Evolutionary conservation across 1,284 basidiomycete genomes (phyloP), one percentile per base, ranked within the genome.

Genomic region (Tilletia indica): DNA sequence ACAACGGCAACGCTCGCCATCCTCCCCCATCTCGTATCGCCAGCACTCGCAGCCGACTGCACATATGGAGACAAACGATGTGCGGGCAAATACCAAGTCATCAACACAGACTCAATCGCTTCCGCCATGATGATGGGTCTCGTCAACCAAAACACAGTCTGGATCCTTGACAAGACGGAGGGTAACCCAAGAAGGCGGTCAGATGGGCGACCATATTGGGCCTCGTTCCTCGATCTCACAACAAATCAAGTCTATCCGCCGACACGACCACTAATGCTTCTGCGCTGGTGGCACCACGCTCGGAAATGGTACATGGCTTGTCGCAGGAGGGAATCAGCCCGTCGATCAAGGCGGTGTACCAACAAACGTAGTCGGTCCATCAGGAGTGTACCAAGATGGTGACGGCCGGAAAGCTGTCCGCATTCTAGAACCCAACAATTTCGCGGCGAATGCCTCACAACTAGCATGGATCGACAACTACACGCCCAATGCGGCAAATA

Each of bases 111-210:
- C 70, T 80, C 81, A 61, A 72, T 78, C 36, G 82, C 82, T 11
- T 83, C 82, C 38, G 82, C 82, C 69, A 84, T 84, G 82, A 84
- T 84, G 82, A 72, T 84, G 63, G 82, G 78, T 71, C 74, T 84
- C 38, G 75, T 81, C 54, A 78, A 83, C 72, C 76, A 84, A 64
- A 69, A 83, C 61, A 78, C 75, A 54, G 82, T 85, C 49, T 83
- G 84, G 70, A 85, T 86, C 58, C 76, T 85, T 48, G 85, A 86
- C 77, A 86, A 86, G 76, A 82, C 80, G 12, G 85, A 86, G 74
- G 81, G 83, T 75, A 86, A 85, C 76, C 73, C 71, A 11, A n/a
- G 66, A 16, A 61, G 66, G 25, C 70, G 80, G 11, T 34, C 67
- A 14, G 72, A 77, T n/a, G 78, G 76, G 16, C 77, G 74, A 49